Percentiles rank a stretch among this genome's conserved stretches.
These are phyloP conservation scores for Raddia distichophylla DNA, from an alignment of 176 grass and related monocot genomes.

Conservation along the genomic window DNA sequence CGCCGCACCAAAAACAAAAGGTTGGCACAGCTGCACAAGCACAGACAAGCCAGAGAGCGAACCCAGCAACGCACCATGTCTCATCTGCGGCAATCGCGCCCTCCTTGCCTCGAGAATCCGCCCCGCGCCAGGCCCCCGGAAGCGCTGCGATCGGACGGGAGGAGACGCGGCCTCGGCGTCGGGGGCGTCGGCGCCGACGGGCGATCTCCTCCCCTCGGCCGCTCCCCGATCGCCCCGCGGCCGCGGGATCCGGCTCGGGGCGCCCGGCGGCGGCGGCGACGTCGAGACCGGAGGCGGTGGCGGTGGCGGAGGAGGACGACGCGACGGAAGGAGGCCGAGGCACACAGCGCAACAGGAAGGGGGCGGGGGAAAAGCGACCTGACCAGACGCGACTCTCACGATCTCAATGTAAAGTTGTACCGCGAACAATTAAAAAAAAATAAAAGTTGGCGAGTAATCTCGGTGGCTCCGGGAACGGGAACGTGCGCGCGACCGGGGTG, in stretches of 20 bases:
- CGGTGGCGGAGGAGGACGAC: conserved; percentile 35
- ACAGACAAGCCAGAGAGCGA: background rate
- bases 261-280: background rate
- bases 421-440: background rate
- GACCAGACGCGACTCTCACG: conserved; percentile 41
- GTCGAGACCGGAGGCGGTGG: background rate
- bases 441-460: conserved; percentile 43
- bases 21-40: background rate
- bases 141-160: conserved; percentile 47
- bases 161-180: conserved; percentile 58
- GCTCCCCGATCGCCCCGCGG: conserved; percentile 39
- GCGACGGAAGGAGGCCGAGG: conserved; percentile 19
- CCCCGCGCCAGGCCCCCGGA: background rate
- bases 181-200: conserved; percentile 41
- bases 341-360: background rate
- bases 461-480: background rate
- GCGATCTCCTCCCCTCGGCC: conserved; percentile 58
- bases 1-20: conserved; percentile 18
- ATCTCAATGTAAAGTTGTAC: background rate
- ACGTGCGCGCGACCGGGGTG: too few species aligned
- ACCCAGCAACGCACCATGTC: conserved; percentile 51
- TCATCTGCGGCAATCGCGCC: conserved; percentile 52
- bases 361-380: background rate
- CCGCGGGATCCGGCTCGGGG: conserved; percentile 40
- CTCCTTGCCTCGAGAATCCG: conserved; percentile 23